phyloP scores from a whole-genome alignment of 2,329 filamentous ascomycete species.

The Fusarium sp. region DNA sequence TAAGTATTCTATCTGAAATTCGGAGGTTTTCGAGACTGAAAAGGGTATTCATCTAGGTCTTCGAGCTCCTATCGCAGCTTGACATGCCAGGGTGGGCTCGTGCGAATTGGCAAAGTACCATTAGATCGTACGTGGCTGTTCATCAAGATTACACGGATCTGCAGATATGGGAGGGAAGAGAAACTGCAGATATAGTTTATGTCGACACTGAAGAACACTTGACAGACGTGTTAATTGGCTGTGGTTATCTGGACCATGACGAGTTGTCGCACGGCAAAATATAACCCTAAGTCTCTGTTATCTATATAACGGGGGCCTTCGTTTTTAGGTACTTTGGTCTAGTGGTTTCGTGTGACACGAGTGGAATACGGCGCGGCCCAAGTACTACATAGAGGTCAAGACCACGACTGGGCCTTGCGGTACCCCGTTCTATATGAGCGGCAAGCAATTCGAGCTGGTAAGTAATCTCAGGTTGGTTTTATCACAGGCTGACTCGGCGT shows the following conservation, averaged over 20 bases:
- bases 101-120: constrained; percentile 33
- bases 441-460: too few species aligned
- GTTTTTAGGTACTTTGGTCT: too few species aligned
- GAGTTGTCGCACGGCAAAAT: too few species aligned
- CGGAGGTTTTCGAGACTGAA: background rate
- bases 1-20: constrained; percentile 11
- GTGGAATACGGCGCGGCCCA: constrained; percentile 43
- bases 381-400: constrained; percentile 64
- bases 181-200: constrained; percentile 34
- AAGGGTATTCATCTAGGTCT: constrained; percentile 12
- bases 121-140: constrained; percentile 12
- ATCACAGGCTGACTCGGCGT: too few species aligned
- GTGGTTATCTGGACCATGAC: constrained; percentile 15
- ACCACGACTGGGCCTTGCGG: constrained; percentile 53
- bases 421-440: too few species aligned
- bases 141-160: constrained; percentile 24
- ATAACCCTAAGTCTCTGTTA: too few species aligned
- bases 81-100: constrained; percentile 16
- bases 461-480: too few species aligned
- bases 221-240: constrained; percentile 20
- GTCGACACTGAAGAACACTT: constrained; percentile 18
- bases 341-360: too few species aligned
- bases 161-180: constrained; percentile 4
- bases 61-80: constrained; percentile 32
- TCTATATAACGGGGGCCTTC: too few species aligned